A percentile compares a stretch with the other conserved stretches of the same genome.
phyloP scores from a whole-genome alignment of 805 yeast species.

The Deakozyma indianensis region DNA sequence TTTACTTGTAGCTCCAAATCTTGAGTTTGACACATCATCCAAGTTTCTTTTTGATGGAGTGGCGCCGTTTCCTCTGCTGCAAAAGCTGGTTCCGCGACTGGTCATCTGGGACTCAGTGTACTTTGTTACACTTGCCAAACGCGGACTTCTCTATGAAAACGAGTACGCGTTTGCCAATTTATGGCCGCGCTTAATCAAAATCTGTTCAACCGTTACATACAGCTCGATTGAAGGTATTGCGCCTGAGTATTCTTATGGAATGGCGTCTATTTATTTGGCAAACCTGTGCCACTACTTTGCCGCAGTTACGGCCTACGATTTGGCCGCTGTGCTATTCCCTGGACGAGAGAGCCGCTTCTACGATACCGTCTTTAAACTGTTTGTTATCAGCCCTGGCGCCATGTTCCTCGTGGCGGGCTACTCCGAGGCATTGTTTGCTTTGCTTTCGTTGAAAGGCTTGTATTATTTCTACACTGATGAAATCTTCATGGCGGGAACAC shows the following conservation, averaged over 20 bases:
- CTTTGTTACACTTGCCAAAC: constrained; percentile 41
- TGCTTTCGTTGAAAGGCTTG: constrained; percentile 44
- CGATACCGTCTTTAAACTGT: constrained; percentile 29
- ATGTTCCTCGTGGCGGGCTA: constrained; percentile 62
- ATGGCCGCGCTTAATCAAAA: constrained; percentile 46
- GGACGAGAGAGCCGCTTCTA: constrained; percentile 14
- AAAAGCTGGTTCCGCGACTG: constrained; percentile 21
- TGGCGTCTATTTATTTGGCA: constrained; percentile 34
- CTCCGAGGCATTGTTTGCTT: constrained; percentile 59
- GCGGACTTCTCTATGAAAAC: constrained; percentile 58
- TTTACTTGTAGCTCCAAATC: constrained; percentile 25
- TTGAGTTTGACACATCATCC: constrained; percentile 37
- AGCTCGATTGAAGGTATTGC: constrained; percentile 5
- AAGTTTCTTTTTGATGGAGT: constrained; percentile 20
- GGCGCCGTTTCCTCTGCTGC: neutral
- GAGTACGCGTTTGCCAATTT: constrained; percentile 77
- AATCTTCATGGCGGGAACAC: constrained; percentile 36
- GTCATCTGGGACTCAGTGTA: constrained; percentile 81
- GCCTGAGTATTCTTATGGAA: constrained; percentile 27
- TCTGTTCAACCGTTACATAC: constrained; percentile 3
- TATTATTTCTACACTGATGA: constrained; percentile 30
- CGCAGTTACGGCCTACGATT: constrained; percentile 31
- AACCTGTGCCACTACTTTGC: constrained; percentile 39
- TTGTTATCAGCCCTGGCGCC: constrained; percentile 63
- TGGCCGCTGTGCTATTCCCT: constrained; percentile 25